Evolutionary conservation across 257 asterid genomes (phyloP).

Genomic region (Fraxinus anomala): DNA sequence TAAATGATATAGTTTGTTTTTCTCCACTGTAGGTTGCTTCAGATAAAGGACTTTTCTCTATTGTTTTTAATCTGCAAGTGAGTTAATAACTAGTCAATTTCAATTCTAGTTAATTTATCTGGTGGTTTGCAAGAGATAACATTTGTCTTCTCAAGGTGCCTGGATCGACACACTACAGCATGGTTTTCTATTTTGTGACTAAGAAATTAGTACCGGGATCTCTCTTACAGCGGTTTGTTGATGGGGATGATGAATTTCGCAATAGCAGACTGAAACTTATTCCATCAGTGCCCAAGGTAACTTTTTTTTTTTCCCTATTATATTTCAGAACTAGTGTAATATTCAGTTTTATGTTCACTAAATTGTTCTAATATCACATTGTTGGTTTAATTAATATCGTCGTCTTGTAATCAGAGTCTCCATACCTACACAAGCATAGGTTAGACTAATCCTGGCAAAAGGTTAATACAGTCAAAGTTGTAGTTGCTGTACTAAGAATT

Average conservation of each 20-base stretch:
- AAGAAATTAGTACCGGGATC: slow-evolving; percentile 62
- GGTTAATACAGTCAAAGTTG: background rate
- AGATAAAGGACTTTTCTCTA: slow-evolving; percentile 65
- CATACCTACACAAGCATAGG: background rate
- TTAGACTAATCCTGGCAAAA: background rate
- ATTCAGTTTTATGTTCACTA: background rate
- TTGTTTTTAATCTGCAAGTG: slow-evolving; percentile 55
- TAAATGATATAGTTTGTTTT: slow-evolving; percentile 21
- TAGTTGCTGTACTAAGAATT: background rate
- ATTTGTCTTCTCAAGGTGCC: slow-evolving; percentile 49
- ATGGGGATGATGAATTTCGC: slow-evolving; percentile 96
- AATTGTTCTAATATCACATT: background rate
- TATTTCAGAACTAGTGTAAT: background rate
- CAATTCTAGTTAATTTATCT: slow-evolving; percentile 11
- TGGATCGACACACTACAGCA: slow-evolving; percentile 75
- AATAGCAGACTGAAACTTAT: slow-evolving; percentile 93
- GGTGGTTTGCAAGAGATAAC: slow-evolving; percentile 20
- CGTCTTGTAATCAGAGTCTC: background rate
- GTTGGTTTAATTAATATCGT: background rate
- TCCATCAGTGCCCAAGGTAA: slow-evolving; percentile 96
- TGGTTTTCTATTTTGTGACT: slow-evolving; percentile 81
- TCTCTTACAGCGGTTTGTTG: slow-evolving; percentile 68
- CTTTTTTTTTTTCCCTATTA: slow-evolving; percentile 11
- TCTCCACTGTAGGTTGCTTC: slow-evolving; percentile 78
- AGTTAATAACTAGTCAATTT: slow-evolving; percentile 29